Evolutionary conservation across 2,329 filamentous ascomycete genomes (phyloP).

Genomic region (Epichloe sylvatica): DNA sequence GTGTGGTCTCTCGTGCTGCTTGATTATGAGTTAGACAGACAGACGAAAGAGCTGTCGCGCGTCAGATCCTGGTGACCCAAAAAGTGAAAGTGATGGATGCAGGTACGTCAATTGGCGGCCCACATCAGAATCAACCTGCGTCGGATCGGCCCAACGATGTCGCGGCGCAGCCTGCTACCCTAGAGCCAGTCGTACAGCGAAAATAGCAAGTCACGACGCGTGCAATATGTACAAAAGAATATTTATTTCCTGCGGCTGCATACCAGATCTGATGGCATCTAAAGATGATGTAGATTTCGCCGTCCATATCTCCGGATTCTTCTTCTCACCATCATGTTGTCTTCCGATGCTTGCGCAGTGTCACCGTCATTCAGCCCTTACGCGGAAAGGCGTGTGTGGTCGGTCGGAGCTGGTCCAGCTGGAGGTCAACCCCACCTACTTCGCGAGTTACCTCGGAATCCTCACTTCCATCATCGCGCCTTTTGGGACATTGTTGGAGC

Average conservation of each 20-base stretch:
- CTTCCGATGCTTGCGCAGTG: too few relatives aligned
- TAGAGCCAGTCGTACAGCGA: background rate
- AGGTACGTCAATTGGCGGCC: background rate
- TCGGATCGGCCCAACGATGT: constrained; percentile 4
- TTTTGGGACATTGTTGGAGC: too few relatives aligned
- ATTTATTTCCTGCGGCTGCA: background rate
- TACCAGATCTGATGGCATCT: background rate
- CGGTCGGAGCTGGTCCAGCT: too few relatives aligned
- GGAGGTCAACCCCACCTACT: too few relatives aligned
- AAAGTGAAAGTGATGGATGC: background rate
- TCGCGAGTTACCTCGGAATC: too few relatives aligned
- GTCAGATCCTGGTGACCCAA: background rate
- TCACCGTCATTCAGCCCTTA: background rate
- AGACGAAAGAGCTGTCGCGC: background rate
- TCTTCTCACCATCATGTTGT: too few relatives aligned
- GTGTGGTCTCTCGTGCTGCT: background rate
- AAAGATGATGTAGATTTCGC: too few relatives aligned
- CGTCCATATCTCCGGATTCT: too few relatives aligned
- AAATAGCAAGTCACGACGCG: too few relatives aligned
- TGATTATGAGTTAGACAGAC: background rate
- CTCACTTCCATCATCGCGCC: too few relatives aligned
- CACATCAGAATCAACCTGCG: background rate
- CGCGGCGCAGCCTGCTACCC: background rate
- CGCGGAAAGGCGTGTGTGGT: too few relatives aligned
- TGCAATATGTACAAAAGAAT: too few relatives aligned